Evolutionary conservation across 345 rosid genomes (phyloP).

Genomic region (Odontarrhena argentea): DNA sequence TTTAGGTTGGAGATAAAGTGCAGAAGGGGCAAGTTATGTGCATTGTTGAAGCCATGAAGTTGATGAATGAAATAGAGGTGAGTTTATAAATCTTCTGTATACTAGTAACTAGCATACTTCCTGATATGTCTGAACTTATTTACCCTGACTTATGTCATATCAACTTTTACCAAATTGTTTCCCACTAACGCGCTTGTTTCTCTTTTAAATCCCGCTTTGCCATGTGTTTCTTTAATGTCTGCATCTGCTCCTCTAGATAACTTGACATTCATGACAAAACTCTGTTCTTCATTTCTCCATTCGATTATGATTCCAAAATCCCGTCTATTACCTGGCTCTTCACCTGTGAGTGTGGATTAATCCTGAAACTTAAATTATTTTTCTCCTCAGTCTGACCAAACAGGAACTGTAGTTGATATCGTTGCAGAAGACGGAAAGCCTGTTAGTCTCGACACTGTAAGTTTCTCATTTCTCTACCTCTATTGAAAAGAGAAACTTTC

Average conservation of each 20-base stretch:
- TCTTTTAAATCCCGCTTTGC: background rate
- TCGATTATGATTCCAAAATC: background rate
- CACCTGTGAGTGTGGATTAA: background rate
- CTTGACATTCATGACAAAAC: background rate
- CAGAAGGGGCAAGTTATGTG: slow-evolving; percentile 88
- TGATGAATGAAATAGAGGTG: slow-evolving; percentile 96
- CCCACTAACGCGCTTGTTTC: background rate
- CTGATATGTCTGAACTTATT: background rate
- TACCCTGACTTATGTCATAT: slow-evolving; percentile 9
- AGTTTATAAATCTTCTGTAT: slow-evolving; percentile 29
- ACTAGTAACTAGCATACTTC: background rate
- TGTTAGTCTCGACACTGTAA: slow-evolving; percentile 68
- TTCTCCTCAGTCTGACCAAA: slow-evolving; percentile 61
- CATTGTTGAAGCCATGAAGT: slow-evolving; percentile 92
- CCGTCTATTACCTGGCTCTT: background rate
- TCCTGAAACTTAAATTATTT: slow-evolving; percentile 26
- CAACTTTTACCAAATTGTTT: slow-evolving; percentile 12
- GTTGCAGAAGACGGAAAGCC: slow-evolving; percentile 79
- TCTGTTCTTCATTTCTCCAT: background rate
- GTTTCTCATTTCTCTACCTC: slow-evolving; percentile 31
- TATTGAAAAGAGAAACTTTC: background rate
- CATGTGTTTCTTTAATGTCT: background rate
- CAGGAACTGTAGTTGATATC: slow-evolving; percentile 77
- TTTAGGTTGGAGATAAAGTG: slow-evolving; percentile 91
- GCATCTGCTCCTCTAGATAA: background rate